Percentiles rank a stretch among this genome's conserved stretches.
phyloP scores from a whole-genome alignment of 2,329 filamentous ascomycete species.

The Leptographium lundbergii region DNA sequence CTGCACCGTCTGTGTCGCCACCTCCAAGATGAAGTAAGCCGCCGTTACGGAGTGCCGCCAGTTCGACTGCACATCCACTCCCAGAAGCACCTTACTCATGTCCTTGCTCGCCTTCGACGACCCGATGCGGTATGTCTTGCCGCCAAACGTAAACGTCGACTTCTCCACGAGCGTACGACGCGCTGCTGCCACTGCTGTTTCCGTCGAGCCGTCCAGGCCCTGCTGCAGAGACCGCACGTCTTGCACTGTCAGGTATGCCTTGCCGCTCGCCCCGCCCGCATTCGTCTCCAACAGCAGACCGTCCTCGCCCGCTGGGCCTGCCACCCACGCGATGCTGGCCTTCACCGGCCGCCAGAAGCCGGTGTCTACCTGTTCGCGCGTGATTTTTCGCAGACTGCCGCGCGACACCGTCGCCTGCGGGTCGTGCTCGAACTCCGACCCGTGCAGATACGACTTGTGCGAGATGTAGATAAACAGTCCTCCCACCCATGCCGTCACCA shows the following conservation, averaged over 20 bases:
- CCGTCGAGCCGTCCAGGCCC: conserved; percentile 20
- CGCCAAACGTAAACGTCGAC: conserved; percentile 46
- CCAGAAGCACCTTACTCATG: conserved; percentile 75
- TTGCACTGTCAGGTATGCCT: conserved; percentile 74
- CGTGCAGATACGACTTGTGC: conserved; percentile 52
- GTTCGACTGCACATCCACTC: conserved; percentile 58
- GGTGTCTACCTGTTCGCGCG: conserved; percentile 54
- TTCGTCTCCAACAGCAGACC: conserved; percentile 70
- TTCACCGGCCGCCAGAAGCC: conserved; percentile 52
- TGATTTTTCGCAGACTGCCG: conserved; percentile 59
- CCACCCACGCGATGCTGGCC: conserved; percentile 65
- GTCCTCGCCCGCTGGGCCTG: conserved; percentile 63
- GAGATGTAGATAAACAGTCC: conserved; percentile 56
- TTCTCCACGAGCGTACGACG: conserved; percentile 66
- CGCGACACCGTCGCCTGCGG: conserved; percentile 48
- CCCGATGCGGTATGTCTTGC: conserved; percentile 39
- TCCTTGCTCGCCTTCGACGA: conserved; percentile 67
- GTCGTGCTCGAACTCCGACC: conserved; percentile 51
- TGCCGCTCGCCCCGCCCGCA: conserved; percentile 24
- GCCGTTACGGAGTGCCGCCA: conserved; percentile 87
- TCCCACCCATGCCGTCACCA: conserved; percentile 55
- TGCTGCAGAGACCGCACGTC: conserved; percentile 50
- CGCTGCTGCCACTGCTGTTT: conserved; percentile 22
- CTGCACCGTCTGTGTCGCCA: conserved; percentile 63
- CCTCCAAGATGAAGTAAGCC: conserved; percentile 85